Conservation (phyloP, 1,139 yeast genomes). For the Protomyces arabidopsidicola region DNA sequence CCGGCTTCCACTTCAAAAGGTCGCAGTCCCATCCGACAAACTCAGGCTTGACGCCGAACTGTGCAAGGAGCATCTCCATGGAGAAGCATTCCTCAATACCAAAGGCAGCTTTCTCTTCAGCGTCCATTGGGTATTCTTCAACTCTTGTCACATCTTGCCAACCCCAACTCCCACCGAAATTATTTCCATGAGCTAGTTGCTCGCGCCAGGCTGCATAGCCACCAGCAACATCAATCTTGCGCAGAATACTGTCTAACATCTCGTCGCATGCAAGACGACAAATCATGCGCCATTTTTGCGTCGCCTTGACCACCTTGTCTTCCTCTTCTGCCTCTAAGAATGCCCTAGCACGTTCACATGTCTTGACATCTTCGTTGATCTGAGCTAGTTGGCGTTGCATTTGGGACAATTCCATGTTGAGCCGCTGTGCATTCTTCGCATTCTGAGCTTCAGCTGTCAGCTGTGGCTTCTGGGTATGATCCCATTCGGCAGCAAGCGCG, state of each 20-base stretch:
- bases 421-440: not conserved
- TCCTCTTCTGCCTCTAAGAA: not conserved
- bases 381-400: not conserved
- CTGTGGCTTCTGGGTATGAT: too few species aligned
- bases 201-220: conserved; percentile 13
- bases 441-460: not conserved
- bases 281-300: conserved; percentile 5
- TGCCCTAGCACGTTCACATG: conserved; percentile 3
- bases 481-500: conserved; percentile 17
- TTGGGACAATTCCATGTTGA: not conserved
- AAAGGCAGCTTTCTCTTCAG: conserved; percentile 9
- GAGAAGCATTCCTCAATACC: not conserved
- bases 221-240: conserved; percentile 1
- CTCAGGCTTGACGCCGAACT: not conserved
- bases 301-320: not conserved
- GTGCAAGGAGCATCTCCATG: conserved; percentile 8
- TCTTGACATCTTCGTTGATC: conserved; percentile 1
- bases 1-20: not conserved
- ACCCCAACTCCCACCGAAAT: not conserved
- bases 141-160: not conserved
- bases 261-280: conserved; percentile 6
- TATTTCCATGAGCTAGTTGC: not conserved
- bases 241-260: not conserved
- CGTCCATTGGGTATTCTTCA: not conserved
- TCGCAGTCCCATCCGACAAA: conserved; percentile 14